These are phyloP conservation scores for Yamadazyma akitaensis DNA, from an alignment of 805 yeast genomes.

Conservation along the genomic window DNA sequence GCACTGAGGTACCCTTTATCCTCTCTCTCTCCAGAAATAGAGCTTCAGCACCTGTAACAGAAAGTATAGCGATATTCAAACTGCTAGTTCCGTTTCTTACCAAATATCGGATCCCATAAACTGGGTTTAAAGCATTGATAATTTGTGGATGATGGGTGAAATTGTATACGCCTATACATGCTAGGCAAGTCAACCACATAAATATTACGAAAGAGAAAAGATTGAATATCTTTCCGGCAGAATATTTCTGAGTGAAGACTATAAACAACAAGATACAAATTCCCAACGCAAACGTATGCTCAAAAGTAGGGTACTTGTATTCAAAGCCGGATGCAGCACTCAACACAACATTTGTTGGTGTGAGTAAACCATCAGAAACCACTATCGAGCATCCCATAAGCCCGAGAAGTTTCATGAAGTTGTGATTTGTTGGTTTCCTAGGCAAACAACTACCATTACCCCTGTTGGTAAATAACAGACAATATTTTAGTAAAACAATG, in stretches of 20 bases:
- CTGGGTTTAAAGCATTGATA: constrained; percentile 49
- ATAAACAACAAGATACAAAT: neutral
- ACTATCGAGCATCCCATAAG: constrained; percentile 57
- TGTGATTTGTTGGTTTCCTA: neutral
- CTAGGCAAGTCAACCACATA: constrained; percentile 47
- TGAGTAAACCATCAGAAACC: constrained; percentile 56
- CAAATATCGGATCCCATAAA: constrained; percentile 47
- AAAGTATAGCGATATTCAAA: constrained; percentile 50
- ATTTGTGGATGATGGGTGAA: constrained; percentile 42
- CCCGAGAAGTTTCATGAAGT: constrained; percentile 20
- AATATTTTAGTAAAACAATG: constrained; percentile 51
- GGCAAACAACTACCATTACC: constrained; percentile 30
- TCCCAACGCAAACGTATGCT: neutral
- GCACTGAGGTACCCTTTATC: constrained; percentile 49
- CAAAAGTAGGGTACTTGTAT: neutral
- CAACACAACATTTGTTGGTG: constrained; percentile 62
- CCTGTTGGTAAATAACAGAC: constrained; percentile 42
- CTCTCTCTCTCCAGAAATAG: constrained; percentile 65
- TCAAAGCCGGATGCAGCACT: constrained; percentile 55
- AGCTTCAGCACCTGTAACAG: constrained; percentile 60
- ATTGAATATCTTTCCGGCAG: constrained; percentile 18
- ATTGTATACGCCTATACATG: constrained; percentile 46
- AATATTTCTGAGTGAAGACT: neutral
- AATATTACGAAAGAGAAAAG: constrained; percentile 54
- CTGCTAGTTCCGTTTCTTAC: constrained; percentile 38